Percentiles rank a stretch among this genome's conserved stretches.
These are phyloP conservation scores for Malbranchea zuffiana DNA, from an alignment of 2,329 filamentous ascomycete genomes.

Conservation along the genomic window DNA sequence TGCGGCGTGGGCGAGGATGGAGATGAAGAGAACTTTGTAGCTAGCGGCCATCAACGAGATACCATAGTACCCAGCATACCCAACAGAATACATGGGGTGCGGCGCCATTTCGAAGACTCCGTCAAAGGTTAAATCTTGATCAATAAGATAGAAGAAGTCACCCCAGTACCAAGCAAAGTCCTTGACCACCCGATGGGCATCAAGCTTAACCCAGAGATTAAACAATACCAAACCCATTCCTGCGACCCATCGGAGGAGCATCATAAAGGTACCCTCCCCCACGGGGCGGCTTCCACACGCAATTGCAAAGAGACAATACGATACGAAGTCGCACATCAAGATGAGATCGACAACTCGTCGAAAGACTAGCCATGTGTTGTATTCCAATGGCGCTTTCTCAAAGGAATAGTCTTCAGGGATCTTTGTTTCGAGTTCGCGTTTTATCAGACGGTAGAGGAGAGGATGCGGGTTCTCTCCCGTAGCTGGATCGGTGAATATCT, in stretches of 20 bases:
- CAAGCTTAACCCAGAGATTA: constrained; percentile 97
- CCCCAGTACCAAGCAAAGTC: constrained; percentile 99
- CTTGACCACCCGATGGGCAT: constrained; percentile 94
- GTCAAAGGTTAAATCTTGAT: constrained; percentile 95
- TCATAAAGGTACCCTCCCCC: constrained; percentile 59
- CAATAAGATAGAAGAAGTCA: constrained; percentile 97
- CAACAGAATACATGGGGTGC: constrained; percentile 97
- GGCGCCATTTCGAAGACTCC: constrained; percentile 98
- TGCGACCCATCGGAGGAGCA: constrained; percentile 62
- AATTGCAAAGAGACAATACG: constrained; percentile 90
- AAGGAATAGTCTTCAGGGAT: constrained; percentile 90
- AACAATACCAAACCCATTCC: constrained; percentile 76
- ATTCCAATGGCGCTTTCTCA: constrained; percentile 86
- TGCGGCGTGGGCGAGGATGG: constrained; percentile 82
- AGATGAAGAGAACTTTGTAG: constrained; percentile 95
- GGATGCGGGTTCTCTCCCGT: constrained; percentile 75
- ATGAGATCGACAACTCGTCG: constrained; percentile 91
- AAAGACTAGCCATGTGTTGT: constrained; percentile 98
- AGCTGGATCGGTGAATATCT: constrained; percentile 72
- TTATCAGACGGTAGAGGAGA: constrained; percentile 70
- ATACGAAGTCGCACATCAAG: constrained; percentile 96
- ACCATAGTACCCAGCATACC: constrained; percentile 95
- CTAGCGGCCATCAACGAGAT: constrained; percentile 97
- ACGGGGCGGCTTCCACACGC: constrained; percentile 68
- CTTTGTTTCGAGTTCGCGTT: constrained; percentile 85